Conservation (phyloP, 768 basidiomycete genomes). For the Rhodosporidiobolus odoratus region DNA sequence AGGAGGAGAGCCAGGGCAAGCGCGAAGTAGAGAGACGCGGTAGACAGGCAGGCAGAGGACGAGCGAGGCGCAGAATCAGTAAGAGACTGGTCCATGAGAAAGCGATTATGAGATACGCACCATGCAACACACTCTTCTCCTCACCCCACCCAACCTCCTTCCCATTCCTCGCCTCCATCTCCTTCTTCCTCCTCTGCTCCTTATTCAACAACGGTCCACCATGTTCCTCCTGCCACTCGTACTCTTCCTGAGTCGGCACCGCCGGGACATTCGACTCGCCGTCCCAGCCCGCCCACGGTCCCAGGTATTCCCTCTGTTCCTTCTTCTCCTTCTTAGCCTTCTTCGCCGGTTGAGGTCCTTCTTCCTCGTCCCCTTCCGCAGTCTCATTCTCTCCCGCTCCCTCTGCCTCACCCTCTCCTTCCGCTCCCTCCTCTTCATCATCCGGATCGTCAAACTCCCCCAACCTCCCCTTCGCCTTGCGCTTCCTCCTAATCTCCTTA, state of each 20-base stretch:
- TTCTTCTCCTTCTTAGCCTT: slow-evolving; percentile 32
- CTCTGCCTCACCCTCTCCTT: slow-evolving; percentile 15
- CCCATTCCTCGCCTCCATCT: slow-evolving; percentile 34
- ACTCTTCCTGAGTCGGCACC: slow-evolving; percentile 55
- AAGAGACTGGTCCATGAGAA: not conserved
- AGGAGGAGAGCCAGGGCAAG: not conserved
- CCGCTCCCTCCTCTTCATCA: slow-evolving; percentile 32
- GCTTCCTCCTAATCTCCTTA: slow-evolving; percentile 77
- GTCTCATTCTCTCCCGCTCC: not conserved
- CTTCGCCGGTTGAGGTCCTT: not conserved
- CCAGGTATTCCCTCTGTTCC: slow-evolving; percentile 59
- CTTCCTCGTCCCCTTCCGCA: not conserved
- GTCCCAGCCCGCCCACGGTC: slow-evolving; percentile 91
- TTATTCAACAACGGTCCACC: slow-evolving; percentile 53
- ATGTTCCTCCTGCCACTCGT: slow-evolving; percentile 56
- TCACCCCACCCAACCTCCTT: slow-evolving; percentile 75
- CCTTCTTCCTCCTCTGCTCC: slow-evolving; percentile 64
- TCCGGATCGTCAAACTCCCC: slow-evolving; percentile 60
- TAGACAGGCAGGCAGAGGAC: not conserved
- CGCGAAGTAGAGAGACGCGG: not conserved
- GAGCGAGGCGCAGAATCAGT: not conserved
- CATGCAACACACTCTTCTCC: slow-evolving; percentile 93
- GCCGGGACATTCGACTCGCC: slow-evolving; percentile 53
- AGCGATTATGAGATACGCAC: slow-evolving; percentile 38
- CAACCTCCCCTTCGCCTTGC: slow-evolving; percentile 68